Conservation (phyloP, 441 rosid species). For the Mallotus japonicus region DNA sequence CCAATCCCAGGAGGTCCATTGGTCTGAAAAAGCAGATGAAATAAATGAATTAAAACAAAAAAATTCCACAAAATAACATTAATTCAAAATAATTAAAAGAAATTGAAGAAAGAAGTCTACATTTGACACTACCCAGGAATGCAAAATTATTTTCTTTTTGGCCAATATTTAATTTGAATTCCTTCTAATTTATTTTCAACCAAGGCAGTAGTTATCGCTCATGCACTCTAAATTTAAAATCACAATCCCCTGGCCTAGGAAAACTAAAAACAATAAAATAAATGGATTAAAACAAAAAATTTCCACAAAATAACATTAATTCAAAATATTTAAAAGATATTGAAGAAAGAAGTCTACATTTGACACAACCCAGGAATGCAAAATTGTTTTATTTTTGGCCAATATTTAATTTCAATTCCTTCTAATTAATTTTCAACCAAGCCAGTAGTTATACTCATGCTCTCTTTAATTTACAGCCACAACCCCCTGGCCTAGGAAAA, state of each 20-base stretch:
- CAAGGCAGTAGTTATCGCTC: neutral
- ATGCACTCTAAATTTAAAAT: neutral
- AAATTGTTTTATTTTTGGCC: neutral
- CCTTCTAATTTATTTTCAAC: neutral
- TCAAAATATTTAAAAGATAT: neutral
- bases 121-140: neutral
- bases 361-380: neutral
- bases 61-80: slow-evolving; percentile 1
- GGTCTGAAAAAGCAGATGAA: slow-evolving; percentile 42
- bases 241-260: slow-evolving; percentile 56
- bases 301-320: neutral
- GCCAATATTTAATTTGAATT: neutral
- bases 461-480: neutral
- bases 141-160: neutral
- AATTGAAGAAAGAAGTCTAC: neutral
- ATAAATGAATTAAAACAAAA: neutral
- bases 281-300: slow-evolving; percentile 3
- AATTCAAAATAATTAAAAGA: neutral
- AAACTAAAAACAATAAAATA: slow-evolving; percentile 20
- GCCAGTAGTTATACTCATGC: neutral
- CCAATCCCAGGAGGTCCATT: slow-evolving; percentile 86
- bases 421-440: neutral
- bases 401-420: neutral
- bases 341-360: neutral
- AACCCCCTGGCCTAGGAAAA: slow-evolving; percentile 12